A percentile compares a stretch with the other conserved stretches of the same genome.
Conservation (phyloP, 73 alveolate genomes). For the Tetrahymena borealis region DNA sequence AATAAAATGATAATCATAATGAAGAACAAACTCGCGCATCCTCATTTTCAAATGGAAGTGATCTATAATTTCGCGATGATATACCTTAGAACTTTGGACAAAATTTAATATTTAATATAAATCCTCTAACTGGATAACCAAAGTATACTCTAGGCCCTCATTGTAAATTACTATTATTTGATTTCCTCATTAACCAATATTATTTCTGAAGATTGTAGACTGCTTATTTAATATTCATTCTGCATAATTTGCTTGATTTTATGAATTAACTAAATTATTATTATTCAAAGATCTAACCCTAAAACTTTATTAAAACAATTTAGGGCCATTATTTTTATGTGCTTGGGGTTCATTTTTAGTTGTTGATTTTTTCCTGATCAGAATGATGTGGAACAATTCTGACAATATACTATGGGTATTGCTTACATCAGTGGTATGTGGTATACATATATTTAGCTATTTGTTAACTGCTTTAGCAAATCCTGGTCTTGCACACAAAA, state of each 20-base stretch:
- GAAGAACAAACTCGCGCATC: not conserved
- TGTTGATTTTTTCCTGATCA: not conserved
- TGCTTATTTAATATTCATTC: no score
- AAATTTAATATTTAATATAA: not conserved
- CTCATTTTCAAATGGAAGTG: not conserved
- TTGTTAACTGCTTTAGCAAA: conserved; percentile 22
- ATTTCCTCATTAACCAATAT: no score
- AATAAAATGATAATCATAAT: not conserved
- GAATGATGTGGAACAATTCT: not conserved
- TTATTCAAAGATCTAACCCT: no score
- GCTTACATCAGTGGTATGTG: not conserved
- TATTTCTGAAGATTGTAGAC: no score
- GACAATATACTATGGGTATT: not conserved
- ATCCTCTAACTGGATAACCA: not conserved
- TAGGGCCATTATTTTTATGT: not conserved
- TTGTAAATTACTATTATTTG: not conserved
- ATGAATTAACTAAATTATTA: no score
- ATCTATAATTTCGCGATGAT: not conserved
- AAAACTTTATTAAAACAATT: not conserved
- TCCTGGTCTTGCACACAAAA: conserved; percentile 28
- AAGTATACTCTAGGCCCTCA: not conserved
- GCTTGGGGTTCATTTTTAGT: not conserved
- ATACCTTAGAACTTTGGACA: not conserved
- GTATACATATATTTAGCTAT: conserved; percentile 5
- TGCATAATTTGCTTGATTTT: no score